Evolutionary conservation across 2,329 filamentous ascomycete species (phyloP).

Genomic region (Beauveria rudraprayagi): DNA sequence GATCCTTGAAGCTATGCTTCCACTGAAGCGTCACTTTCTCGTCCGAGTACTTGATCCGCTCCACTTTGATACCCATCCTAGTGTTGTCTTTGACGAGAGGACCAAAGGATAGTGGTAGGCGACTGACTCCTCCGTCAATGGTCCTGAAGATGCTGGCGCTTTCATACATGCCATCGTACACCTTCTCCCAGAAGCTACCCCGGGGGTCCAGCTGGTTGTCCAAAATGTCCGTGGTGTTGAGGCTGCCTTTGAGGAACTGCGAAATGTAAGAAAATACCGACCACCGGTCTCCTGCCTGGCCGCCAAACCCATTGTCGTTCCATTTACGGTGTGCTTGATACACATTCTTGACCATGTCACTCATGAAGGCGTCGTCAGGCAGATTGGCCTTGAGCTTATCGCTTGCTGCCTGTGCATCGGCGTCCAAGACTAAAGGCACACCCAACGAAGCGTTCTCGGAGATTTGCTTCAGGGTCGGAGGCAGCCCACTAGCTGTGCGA

Average conservation of each 20-base stretch:
- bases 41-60: conserved; percentile 46
- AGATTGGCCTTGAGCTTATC: conserved; percentile 30
- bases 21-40: conserved; percentile 51
- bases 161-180: conserved; percentile 15
- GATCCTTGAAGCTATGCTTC: conserved; percentile 35
- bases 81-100: conserved; percentile 52
- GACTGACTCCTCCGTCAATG: conserved; percentile 49
- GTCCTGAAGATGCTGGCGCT: conserved; percentile 44
- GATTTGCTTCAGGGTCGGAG: conserved; percentile 44
- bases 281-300: conserved; percentile 51
- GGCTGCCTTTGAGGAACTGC: conserved; percentile 45
- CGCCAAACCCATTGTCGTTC: conserved; percentile 26
- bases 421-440: conserved; percentile 24
- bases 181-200: conserved; percentile 38
- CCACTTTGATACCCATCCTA: conserved; percentile 48
- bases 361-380: conserved; percentile 27
- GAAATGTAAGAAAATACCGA: conserved; percentile 56
- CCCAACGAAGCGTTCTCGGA: conserved; percentile 34
- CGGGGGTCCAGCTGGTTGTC: conserved; percentile 25
- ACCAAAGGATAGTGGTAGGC: conserved; percentile 53
- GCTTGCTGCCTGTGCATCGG: conserved; percentile 26
- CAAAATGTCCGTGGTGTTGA: conserved; percentile 44
- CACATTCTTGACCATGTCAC: conserved; percentile 33
- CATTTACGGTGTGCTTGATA: conserved; percentile 36
- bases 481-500: conserved; percentile 41